Conservation (phyloP, 148 eudicot genomes). For the Diospyros kaki region DNA sequence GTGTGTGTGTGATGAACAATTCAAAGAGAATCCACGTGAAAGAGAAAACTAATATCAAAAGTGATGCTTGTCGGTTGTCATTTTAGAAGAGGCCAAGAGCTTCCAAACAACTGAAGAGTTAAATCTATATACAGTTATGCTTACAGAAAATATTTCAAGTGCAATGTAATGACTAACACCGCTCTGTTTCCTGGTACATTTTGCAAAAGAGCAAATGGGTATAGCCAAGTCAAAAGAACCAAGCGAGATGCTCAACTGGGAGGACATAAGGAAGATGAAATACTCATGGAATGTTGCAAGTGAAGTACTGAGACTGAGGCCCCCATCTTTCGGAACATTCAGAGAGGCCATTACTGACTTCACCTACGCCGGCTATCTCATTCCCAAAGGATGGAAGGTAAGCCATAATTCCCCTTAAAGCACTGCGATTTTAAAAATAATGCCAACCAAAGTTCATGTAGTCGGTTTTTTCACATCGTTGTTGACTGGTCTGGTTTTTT, state of each 20-base stretch:
- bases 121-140: no score
- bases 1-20: neutral
- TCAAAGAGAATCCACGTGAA: no score
- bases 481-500: neutral
- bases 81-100: no score
- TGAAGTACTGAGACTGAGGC: constrained; percentile 22
- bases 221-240: constrained; percentile 10
- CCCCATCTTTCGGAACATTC: constrained; percentile 17
- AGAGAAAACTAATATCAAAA: no score
- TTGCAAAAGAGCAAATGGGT: constrained; percentile 20
- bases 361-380: constrained; percentile 14
- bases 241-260: constrained; percentile 19
- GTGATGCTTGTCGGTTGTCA: no score
- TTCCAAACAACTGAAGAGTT: no score
- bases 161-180: no score
- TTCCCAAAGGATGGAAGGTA: constrained; percentile 28
- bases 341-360: constrained; percentile 21
- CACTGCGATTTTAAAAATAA: no score
- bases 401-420: neutral
- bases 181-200: no score
- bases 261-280: constrained; percentile 25
- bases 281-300: constrained; percentile 21
- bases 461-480: no score
- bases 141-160: no score
- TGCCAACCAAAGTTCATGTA: no score